Evolutionary conservation across 768 basidiomycete species (phyloP).

Genomic region (Boletus sp.): DNA sequence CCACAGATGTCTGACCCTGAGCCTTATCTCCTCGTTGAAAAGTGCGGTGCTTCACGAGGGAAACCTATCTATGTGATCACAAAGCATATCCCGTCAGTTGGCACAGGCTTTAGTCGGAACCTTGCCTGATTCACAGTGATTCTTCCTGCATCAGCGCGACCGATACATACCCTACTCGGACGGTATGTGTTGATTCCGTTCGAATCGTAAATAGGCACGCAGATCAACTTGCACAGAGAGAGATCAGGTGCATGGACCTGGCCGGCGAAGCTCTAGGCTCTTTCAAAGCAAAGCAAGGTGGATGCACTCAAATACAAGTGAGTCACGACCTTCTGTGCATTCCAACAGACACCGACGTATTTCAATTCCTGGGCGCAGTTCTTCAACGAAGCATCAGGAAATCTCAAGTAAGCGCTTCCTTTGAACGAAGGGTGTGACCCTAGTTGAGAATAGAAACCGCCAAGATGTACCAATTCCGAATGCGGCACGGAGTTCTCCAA

Average conservation of each 20-base stretch:
- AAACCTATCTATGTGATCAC: constrained; percentile 44
- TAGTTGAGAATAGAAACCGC: constrained; percentile 12
- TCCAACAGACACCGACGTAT: constrained; percentile 2
- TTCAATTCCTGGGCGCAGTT: constrained; percentile 26
- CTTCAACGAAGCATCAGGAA: constrained; percentile 37
- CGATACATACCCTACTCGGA: constrained; percentile 32
- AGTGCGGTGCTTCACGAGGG: constrained; percentile 41
- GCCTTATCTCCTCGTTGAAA: constrained; percentile 41
- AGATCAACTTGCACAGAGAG: constrained; percentile 31
- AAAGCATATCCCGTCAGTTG: constrained; percentile 41
- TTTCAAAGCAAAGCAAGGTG: constrained; percentile 40
- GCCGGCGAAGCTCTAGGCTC: constrained; percentile 39
- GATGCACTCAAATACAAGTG: constrained; percentile 44
- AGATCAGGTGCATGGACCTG: constrained; percentile 45
- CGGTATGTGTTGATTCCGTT: constrained; percentile 24
- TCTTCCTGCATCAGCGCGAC: constrained; percentile 27
- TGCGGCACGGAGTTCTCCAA: constrained; percentile 43
- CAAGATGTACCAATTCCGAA: constrained; percentile 38
- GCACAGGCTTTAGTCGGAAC: constrained; percentile 4
- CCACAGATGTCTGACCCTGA: constrained; percentile 27
- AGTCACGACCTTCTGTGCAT: constrained; percentile 5
- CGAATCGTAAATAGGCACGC: neutral
- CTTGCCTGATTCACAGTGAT: constrained; percentile 19
- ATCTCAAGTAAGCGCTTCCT: constrained; percentile 35
- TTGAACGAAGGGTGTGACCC: constrained; percentile 2